Evolutionary conservation across 1,139 yeast genomes (phyloP).

Genomic region (Yamadazyma aaseri): DNA sequence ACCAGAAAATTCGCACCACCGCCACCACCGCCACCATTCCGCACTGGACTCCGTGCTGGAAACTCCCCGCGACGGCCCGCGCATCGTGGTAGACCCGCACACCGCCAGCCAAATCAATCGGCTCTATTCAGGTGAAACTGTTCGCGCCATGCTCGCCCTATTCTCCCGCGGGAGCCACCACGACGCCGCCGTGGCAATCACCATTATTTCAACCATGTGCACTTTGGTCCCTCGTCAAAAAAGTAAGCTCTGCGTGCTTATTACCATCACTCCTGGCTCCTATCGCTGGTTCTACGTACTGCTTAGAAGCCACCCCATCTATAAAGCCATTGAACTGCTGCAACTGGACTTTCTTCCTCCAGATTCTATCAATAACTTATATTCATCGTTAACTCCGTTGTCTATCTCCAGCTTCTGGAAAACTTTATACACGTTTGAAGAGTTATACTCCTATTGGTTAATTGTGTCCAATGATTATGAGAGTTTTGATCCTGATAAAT

Average conservation of each 20-base stretch:
- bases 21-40: no score
- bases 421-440: constrained; percentile 34
- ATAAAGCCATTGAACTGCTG: constrained; percentile 12
- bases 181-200: constrained; percentile 14
- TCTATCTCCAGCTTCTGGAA: constrained; percentile 30
- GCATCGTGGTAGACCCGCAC: constrained; percentile 5
- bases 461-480: constrained; percentile 73
- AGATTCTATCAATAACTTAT: constrained; percentile 15
- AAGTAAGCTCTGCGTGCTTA: constrained; percentile 33
- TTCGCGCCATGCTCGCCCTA: constrained; percentile 21
- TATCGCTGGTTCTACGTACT: constrained; percentile 28
- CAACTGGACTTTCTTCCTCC: constrained; percentile 22
- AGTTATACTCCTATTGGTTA: constrained; percentile 45
- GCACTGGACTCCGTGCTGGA: no score
- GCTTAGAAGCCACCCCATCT: constrained; percentile 20
- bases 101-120: constrained; percentile 11
- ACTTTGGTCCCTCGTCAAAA: constrained; percentile 30
- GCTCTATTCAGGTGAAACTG: constrained; percentile 25
- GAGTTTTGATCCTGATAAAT: constrained; percentile 43
- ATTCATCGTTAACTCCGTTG: constrained; percentile 7
- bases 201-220: constrained; percentile 28
- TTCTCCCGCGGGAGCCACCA: constrained; percentile 14
- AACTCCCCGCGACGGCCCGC: no score
- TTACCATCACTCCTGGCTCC: constrained; percentile 36
- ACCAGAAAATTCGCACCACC: no score